Evolutionary conservation across 805 yeast genomes (phyloP), one percentile per base, ranked within the genome.

Genomic region (Kodamaea restingae): DNA sequence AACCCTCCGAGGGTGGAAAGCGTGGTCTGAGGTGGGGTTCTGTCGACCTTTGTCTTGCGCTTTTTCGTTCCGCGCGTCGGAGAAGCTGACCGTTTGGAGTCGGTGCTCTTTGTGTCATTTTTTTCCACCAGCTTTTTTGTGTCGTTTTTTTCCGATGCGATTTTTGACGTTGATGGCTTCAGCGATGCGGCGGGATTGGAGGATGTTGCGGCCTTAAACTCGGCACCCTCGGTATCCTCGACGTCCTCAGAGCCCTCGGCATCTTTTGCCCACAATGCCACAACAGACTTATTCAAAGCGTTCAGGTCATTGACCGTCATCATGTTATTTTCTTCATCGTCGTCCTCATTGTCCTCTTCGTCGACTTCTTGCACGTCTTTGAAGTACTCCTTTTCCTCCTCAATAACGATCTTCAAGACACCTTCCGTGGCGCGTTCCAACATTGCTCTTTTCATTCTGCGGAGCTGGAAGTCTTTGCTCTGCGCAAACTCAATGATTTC

Each of bases 1-100:
- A 93, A 77, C 2, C 98, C 98, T 18, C 98, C 98, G 10, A 93
- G 65, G 22, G 88, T 80, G 3, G 84, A 70, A 20, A 93, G 65
- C 3, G 81, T 77, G 1, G 80, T 61, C 2, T 74, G 63, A 15
- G 96, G 95, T 26, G 88, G 85, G 10, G 81, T 64, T 63, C 85
- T 75, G 52, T 80, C 83, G 44, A 73, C 73, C 42, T 68, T 71
- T 39, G 56, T 58, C 49, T 65, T 64, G 24, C 51, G 55, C 38
- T 54, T 52, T 39, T 63, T 64, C 28, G 40, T 10, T 28, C 47
- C 70, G 56, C 55, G 32, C 44, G n/a, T 64, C 38, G 7, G 73
- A 79, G 45, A 76, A 78, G 33, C n/a, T n/a, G n/a, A n/a, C n/a
- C n/a, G n/a, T n/a, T 17, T 39, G 4, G 76, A 47, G 52, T 83